These are phyloP conservation scores for Lunasporangiospora selenospora DNA, from an alignment of 192 early-diverging fungal genomes.

Conservation along the genomic window DNA sequence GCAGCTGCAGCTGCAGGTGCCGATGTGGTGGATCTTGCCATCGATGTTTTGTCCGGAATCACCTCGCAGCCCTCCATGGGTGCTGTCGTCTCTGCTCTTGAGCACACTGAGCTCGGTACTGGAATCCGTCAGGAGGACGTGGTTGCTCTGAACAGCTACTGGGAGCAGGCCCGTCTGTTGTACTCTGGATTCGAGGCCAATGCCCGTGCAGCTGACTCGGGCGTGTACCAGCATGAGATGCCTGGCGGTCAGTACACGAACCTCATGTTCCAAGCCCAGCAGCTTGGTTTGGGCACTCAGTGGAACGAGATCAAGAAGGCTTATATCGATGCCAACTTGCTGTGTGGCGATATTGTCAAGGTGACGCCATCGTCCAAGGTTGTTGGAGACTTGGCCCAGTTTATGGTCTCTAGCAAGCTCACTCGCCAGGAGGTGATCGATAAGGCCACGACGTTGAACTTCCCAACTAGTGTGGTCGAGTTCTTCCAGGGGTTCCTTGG, in stretches of 20 bases:
- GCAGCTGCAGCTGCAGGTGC: constrained; percentile 92
- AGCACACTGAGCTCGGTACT: constrained; percentile 82
- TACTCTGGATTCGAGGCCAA: constrained; percentile 98
- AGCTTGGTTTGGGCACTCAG: constrained; percentile 89
- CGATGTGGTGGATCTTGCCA: constrained; percentile 92
- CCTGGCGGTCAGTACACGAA: constrained; percentile 99
- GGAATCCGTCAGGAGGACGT: constrained; percentile 84
- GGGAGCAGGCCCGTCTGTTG: constrained; percentile 94
- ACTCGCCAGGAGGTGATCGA: constrained; percentile 76
- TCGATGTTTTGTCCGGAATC: constrained; percentile 93
- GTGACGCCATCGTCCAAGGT: constrained; percentile 99
- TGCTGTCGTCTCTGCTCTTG: constrained; percentile 85
- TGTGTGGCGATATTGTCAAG: constrained; percentile 97
- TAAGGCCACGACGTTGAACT: constrained; percentile 80
- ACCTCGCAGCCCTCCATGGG: constrained; percentile 99
- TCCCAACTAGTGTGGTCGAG: constrained; percentile 94
- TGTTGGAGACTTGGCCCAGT: constrained; percentile 97
- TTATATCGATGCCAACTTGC: constrained; percentile 87
- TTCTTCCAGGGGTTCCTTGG: constrained; percentile 98
- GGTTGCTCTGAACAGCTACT: constrained; percentile 90
- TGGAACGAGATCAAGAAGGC: constrained; percentile 96
- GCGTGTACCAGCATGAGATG: constrained; percentile 97
- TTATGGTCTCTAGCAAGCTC: constrained; percentile 94
- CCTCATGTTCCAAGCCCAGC: constrained; percentile 96
- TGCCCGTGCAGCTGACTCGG: constrained; percentile 86